phyloP scores from a whole-genome alignment of 1,284 basidiomycete genomes.

The Ceratobasidium theobromae region DNA sequence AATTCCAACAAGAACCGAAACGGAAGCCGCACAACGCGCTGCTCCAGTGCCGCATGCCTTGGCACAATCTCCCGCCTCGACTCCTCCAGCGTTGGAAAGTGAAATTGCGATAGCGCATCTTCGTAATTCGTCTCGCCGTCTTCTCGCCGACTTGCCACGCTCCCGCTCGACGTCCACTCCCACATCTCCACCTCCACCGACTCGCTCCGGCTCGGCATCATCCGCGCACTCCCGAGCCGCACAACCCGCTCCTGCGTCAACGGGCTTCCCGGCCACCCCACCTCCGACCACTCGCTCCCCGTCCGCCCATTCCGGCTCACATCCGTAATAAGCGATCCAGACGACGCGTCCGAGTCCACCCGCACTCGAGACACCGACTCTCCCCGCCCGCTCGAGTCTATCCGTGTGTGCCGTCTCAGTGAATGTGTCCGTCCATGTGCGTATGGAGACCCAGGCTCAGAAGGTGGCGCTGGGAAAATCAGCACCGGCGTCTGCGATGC shows the following conservation, averaged over 20 bases:
- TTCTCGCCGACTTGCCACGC: not conserved
- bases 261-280: conserved; percentile 1
- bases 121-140: conserved; percentile 18
- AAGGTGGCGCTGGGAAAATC: conserved; percentile 30
- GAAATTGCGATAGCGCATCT: conserved; percentile 31
- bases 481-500: conserved; percentile 7
- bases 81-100: conserved; percentile 28
- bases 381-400: conserved; percentile 24
- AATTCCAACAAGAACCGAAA: conserved; percentile 29
- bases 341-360: not conserved
- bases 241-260: conserved; percentile 29
- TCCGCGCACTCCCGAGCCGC: conserved; percentile 25
- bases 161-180: conserved; percentile 27
- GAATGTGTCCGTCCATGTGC: not conserved
- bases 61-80: conserved; percentile 7
- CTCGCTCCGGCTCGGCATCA: conserved; percentile 27
- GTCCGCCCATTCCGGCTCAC: not conserved
- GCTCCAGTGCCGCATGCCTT: conserved; percentile 17
- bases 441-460: conserved; percentile 29
- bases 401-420: conserved; percentile 16
- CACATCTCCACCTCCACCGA: conserved; percentile 26
- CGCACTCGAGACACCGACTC: not conserved
- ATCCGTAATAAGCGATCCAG: not conserved
- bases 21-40: conserved; percentile 9
- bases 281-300: conserved; percentile 13